A percentile compares a stretch with the other conserved stretches of the same genome.
Conservation (phyloP, 2,329 filamentous ascomycete species). For the Ceratocystis papillata region DNA sequence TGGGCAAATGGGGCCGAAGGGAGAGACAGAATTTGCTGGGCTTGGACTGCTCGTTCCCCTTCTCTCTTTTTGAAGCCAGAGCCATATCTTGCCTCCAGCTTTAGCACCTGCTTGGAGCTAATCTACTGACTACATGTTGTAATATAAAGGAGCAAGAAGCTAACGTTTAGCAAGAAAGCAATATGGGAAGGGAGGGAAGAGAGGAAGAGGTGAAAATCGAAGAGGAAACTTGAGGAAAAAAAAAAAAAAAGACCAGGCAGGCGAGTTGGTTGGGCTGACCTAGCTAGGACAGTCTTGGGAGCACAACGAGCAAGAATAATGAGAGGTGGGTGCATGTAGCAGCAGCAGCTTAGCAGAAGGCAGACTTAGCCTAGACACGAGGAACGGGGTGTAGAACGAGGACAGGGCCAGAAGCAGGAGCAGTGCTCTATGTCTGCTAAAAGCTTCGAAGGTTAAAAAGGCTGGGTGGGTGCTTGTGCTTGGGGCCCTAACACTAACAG, state of each 20-base stretch:
- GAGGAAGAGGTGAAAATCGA: not conserved
- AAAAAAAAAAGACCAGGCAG: conserved; percentile 11
- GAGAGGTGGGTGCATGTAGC: too few relatives aligned
- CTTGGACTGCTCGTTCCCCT: not conserved
- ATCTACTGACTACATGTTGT: not conserved
- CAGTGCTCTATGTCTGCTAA: too few relatives aligned
- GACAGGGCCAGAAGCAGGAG: too few relatives aligned
- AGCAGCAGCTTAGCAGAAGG: too few relatives aligned
- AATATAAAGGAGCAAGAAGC: conserved; percentile 13
- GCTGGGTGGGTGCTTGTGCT: not conserved
- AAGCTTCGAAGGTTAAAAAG: not conserved
- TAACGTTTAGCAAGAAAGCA: not conserved
- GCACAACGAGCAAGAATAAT: too few relatives aligned
- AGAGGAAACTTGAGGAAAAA: conserved; percentile 17
- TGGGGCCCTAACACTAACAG: not conserved
- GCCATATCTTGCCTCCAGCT: conserved; percentile 11
- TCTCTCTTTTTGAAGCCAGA: conserved; percentile 10
- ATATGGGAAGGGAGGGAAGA: not conserved
- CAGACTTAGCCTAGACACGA: too few relatives aligned
- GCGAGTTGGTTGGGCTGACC: too few relatives aligned
- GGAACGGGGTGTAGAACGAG: too few relatives aligned
- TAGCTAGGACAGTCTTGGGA: too few relatives aligned
- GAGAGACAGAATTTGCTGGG: not conserved
- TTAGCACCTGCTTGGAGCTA: conserved; percentile 9
- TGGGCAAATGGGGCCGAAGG: not conserved